Base-by-base conservation (phyloP, 192 early-diverging fungal species). In the Allomyces macrogynus region DNA sequence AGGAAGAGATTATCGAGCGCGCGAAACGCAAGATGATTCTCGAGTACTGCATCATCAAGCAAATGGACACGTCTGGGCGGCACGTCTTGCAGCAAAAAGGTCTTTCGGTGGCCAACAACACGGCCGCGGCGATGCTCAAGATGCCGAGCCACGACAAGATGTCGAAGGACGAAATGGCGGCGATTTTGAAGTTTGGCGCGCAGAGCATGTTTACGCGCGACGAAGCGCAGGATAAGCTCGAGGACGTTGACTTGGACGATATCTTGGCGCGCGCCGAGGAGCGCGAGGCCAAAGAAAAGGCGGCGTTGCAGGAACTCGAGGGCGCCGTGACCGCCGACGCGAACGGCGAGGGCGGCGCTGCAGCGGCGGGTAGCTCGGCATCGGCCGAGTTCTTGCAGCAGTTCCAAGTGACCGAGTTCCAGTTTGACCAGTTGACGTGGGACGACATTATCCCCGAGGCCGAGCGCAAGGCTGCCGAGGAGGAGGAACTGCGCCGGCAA, bases 21-120 rank as follows among this genome's bases (percentile, higher is more conserved):
- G 97, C 97, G 27, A 99, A 99, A 70, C 81, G 91, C 69, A 99
- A 99, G 74, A 97, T 96, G 95, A 93, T 99, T 24, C 78, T 99
- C 9, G 97, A 99, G 75, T 97, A 97, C 77, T 93, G 89, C 71
- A 92, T 99, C 71, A 99, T 99, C 75, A 95, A 93, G 71, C 89
- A 92, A 70, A 97, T 99, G 94, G 93, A 97, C 72, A 95, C 92
- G 11, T 89, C 92, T 10, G 92, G 92, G 0, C 78, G 84, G 72
- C 83, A 82, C 66, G 77, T 88, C 49, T 69, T 86, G 64, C 78
- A 77, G 42, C 69, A 76, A 66, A 75, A 77, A 67, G 72, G 49
- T 0, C 3, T 14, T 0, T 3, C 49, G 1, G 49, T 14, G 1
- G 49, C 16, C 2, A n/a, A 14, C 49, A n/a, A 57, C 16, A 20